phyloP scores from a whole-genome alignment of 805 yeast species.

The Limtongia smithiae region DNA sequence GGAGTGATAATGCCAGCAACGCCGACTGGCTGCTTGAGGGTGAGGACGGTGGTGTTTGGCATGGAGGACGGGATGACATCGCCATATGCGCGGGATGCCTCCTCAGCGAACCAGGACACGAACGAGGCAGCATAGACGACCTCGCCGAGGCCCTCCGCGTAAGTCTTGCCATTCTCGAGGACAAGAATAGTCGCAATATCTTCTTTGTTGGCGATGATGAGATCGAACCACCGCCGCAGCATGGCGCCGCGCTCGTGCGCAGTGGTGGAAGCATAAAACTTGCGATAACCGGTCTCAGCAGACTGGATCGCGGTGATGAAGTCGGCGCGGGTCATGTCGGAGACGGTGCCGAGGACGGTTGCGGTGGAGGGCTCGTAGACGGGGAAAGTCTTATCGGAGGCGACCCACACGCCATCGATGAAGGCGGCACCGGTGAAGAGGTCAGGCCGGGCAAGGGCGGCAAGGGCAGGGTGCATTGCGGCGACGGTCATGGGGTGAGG shows the following conservation, averaged over 20 bases:
- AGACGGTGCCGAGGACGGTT: constrained; percentile 51
- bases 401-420: constrained; percentile 20
- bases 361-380: constrained; percentile 76
- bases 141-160: constrained; percentile 70
- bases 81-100: constrained; percentile 68
- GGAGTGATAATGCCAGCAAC: constrained; percentile 78
- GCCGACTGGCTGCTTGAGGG: constrained; percentile 71
- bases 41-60: constrained; percentile 45
- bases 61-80: constrained; percentile 47
- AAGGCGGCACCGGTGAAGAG: constrained; percentile 14
- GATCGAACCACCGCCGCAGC: constrained; percentile 50
- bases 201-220: constrained; percentile 55
- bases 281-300: constrained; percentile 45
- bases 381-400: constrained; percentile 11
- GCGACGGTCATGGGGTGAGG: no score
- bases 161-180: constrained; percentile 72
- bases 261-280: constrained; percentile 48
- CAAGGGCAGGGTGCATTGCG: no score
- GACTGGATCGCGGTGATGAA: constrained; percentile 56
- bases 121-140: constrained; percentile 65
- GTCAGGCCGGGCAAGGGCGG: no score
- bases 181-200: constrained; percentile 66
- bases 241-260: constrained; percentile 57
- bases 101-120: constrained; percentile 87
- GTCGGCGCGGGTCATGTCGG: constrained; percentile 46